Evolutionary conservation across 2,329 filamentous ascomycete genomes (phyloP), one percentile per base, ranked within the genome.

Genomic region (Claviceps sp.): DNA sequence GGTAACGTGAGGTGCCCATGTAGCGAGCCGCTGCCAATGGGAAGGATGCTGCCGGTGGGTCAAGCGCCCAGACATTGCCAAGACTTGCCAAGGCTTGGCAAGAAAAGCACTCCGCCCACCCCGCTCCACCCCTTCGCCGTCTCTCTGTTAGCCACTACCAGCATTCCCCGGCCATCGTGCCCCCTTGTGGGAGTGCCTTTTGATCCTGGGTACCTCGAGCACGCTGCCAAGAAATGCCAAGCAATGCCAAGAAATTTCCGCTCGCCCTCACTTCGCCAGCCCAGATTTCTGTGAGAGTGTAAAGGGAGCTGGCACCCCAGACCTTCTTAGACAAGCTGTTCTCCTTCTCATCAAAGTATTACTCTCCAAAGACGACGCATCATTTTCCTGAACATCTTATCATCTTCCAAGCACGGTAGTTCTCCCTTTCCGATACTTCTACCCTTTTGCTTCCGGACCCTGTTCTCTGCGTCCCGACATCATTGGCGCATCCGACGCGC

Each of bases 61-160:
- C 61, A 60, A 59, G 58, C 61, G 66, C 67, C 67, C 63, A 70
- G 66, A 53, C 54, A 49, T 36, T 59, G 67, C 67, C 67, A 69
- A 69, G 66, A 0, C 65, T 67, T 68, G 66, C 64, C 65, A 53
- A 53, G 26, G 52, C 65, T 68, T 68, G 66, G 66, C 65, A 62
- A 22, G 5, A 41, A 43, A 52, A 57, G 49, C 56, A 59, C 59
- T 63, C 61, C 60, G 59, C 65, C 57, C 59, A 52, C 51, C 16
- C 40, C 16, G n/a, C 40, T 11, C 37, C 37, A 40, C 24, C 8
- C 44, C 45, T 47, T 47, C n/a, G 26, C 49, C 24, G 60, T 64
- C 59, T 30, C 38, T 4, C 4, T 30, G 49, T 51, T 46, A 51
- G 42, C 4, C 36, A 41, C 34, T 46, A 40, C 49, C 2, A 16